phyloP scores from a whole-genome alignment of 192 early-diverging fungal genomes.

The Coemansia sp. region DNA sequence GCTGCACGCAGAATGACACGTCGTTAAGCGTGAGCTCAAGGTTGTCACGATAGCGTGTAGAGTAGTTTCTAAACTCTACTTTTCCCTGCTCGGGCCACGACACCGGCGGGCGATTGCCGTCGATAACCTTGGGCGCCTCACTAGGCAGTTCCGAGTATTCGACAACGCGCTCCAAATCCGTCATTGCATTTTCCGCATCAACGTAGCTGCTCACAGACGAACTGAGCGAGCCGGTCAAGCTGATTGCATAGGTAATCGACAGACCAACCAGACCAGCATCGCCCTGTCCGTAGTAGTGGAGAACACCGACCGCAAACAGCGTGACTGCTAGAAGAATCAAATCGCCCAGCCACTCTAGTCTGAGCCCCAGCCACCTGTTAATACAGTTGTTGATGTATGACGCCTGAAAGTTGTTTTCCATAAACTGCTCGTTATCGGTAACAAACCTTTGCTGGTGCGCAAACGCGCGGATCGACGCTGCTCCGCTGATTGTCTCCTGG shows the following conservation, averaged over 20 bases:
- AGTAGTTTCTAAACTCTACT: not conserved
- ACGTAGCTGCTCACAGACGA: not conserved
- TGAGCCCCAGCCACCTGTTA: constrained; percentile 73
- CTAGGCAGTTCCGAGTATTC: not conserved
- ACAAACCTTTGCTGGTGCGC: constrained; percentile 75
- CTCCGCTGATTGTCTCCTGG: constrained; percentile 73
- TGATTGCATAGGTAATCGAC: constrained; percentile 68
- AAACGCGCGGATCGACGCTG: constrained; percentile 86
- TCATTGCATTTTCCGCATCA: constrained; percentile 2
- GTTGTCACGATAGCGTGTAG: not conserved
- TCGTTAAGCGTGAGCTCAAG: not conserved
- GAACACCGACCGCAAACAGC: constrained; percentile 69
- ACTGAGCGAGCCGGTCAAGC: not conserved
- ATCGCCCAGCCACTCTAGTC: constrained; percentile 78
- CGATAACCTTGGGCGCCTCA: not conserved
- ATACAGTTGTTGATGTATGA: constrained; percentile 71
- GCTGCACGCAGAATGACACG: constrained; percentile 3
- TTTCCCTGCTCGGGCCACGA: constrained; percentile 1
- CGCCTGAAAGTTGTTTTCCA: constrained; percentile 77
- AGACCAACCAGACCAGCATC: constrained; percentile 74
- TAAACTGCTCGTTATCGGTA: constrained; percentile 57
- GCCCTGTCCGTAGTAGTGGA: constrained; percentile 49
- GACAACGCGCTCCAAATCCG: not conserved
- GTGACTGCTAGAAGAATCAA: constrained; percentile 73
- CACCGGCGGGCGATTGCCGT: not conserved